Base-by-base conservation (phyloP, 2,329 filamentous ascomycete genomes). In the Xylariaceae sp. region DNA sequence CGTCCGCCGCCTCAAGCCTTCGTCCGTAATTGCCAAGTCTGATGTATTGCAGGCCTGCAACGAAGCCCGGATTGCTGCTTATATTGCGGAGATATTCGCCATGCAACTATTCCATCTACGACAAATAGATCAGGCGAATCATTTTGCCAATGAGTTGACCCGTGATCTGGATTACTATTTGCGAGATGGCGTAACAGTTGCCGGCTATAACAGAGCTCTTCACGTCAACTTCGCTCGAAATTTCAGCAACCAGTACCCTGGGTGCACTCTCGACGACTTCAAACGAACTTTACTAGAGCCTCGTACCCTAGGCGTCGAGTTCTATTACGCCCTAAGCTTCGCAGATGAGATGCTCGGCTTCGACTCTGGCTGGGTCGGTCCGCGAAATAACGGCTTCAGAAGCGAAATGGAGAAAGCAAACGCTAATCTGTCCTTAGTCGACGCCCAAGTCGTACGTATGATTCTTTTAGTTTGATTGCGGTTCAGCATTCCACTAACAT, bases 91-190 rank as follows among this genome's bases (percentile, higher is more conserved):
- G 70, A 89, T 95, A 41, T 86, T 96, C 56, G 90, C 93, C 2
- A 92, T 98, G 82, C 91, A 96, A 72, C 79, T 98, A 18, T 96
- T 97, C 69, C 88, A 91, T 66, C 84, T 90, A 19, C 89, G 92
- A 43, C 90, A 96, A 70, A 83, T 87, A 57, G 88, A 89, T 10
- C 86, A 90, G 64, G 80, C 79, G 0, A 77, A 80, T 37, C 77
- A 78, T 0, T 84, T 93, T 54, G 83, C 91, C 20, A 88, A 88
- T 64, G 85, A 85, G 9, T 77, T 98, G 1, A 81, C 92, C 18
- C 81, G 86, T 23, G 87, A 92, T 61, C 76, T 99, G 7, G 83
- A 87, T 50, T 97, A 95, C 75, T 90, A 91, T 63, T 78, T 91
- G 18, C 84, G 90, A 32, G 87, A 91, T 66, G 93, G 89, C 1